Evolutionary conservation across 2,329 filamentous ascomycete species (phyloP).

Genomic region (Fusarium piperis): DNA sequence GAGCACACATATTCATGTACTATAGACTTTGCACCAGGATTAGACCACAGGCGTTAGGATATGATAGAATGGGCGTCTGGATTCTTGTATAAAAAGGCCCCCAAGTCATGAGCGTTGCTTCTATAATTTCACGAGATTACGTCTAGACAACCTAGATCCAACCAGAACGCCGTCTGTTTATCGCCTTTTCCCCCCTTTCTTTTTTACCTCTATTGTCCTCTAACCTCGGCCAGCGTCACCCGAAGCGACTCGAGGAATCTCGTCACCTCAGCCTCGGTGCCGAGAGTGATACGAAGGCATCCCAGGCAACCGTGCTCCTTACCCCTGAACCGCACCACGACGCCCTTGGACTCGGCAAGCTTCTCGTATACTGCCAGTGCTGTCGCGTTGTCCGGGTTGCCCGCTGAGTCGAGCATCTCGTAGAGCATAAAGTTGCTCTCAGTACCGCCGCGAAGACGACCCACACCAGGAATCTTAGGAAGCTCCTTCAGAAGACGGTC

Average conservation of each 20-base stretch:
- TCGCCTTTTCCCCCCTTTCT: neutral
- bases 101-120: slow-evolving; percentile 27
- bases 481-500: slow-evolving; percentile 79
- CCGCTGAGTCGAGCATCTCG: slow-evolving; percentile 80
- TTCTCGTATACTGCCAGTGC: slow-evolving; percentile 85
- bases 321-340: slow-evolving; percentile 92
- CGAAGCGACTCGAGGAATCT: slow-evolving; percentile 77
- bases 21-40: slow-evolving; percentile 28
- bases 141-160: slow-evolving; percentile 35
- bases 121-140: slow-evolving; percentile 42
- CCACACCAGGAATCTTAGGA: slow-evolving; percentile 79
- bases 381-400: slow-evolving; percentile 79
- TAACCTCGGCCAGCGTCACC: slow-evolving; percentile 58
- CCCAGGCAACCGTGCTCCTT: slow-evolving; percentile 91
- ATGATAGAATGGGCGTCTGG: slow-evolving; percentile 16
- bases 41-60: slow-evolving; percentile 28
- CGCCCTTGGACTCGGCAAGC: slow-evolving; percentile 85
- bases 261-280: slow-evolving; percentile 86
- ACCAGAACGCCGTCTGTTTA: slow-evolving; percentile 33
- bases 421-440: slow-evolving; percentile 91
- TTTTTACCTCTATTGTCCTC: slow-evolving; percentile 31
- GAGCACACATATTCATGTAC: slow-evolving; percentile 14
- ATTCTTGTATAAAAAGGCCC: slow-evolving; percentile 27
- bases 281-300: slow-evolving; percentile 90
- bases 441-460: slow-evolving; percentile 80